Percentiles rank a stretch among this genome's conserved stretches.
Evolutionary conservation across 1,284 basidiomycete species (phyloP).

Genomic region (Takashimella koratensis): DNA sequence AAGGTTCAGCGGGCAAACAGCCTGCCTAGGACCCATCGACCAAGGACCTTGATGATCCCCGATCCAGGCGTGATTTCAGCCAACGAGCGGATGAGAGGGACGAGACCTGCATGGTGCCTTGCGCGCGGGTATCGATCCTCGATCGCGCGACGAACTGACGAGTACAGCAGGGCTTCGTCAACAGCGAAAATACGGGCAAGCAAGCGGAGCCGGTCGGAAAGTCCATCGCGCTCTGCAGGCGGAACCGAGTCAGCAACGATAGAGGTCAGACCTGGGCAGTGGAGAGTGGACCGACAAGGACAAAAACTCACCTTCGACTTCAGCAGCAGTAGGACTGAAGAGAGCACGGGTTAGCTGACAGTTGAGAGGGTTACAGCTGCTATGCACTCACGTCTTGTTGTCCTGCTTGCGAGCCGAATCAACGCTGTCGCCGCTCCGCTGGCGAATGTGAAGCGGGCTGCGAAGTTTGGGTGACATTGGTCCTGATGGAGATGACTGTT

Average conservation of each 20-base stretch:
- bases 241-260: not conserved
- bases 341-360: not conserved
- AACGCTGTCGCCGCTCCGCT: conserved; percentile 23
- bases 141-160: conserved; percentile 38
- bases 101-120: conserved; percentile 35
- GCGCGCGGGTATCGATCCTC: conserved; percentile 39
- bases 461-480: conserved; percentile 23
- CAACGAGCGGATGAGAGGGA: conserved; percentile 26
- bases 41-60: conserved; percentile 25
- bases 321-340: not conserved
- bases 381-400: not conserved
- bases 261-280: not conserved
- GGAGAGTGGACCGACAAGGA: not conserved
- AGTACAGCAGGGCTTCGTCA: conserved; percentile 43
- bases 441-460: conserved; percentile 13
- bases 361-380: too few relatives aligned
- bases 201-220: conserved; percentile 24
- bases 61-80: conserved; percentile 26
- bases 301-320: not conserved
- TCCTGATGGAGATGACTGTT: conserved; percentile 13
- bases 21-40: conserved; percentile 31
- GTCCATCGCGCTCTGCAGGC: not conserved
- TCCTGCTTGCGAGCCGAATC: not conserved
- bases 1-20: too few relatives aligned
- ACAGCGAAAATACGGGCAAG: conserved; percentile 39